Conservation (phyloP, 2,329 filamentous ascomycete species). For the Fusarium subtropicale region DNA sequence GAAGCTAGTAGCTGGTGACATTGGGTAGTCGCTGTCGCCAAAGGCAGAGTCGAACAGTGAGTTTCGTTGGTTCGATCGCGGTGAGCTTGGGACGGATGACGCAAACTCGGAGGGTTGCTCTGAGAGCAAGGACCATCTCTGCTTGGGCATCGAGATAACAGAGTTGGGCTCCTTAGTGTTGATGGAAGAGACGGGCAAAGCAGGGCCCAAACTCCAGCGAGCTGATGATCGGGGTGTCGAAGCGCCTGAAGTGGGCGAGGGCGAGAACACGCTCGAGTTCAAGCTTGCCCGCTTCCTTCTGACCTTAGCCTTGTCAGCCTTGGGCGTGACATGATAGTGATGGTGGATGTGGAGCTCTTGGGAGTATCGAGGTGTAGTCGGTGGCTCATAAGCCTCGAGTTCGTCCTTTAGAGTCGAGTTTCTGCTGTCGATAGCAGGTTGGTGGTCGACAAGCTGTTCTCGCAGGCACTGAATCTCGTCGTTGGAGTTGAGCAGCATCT, state of each 20-base stretch:
- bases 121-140: slow-evolving; percentile 69
- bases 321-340: slow-evolving; percentile 82
- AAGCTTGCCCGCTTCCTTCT: slow-evolving; percentile 79
- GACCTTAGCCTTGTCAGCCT: slow-evolving; percentile 69
- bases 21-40: slow-evolving; percentile 73
- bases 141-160: slow-evolving; percentile 56
- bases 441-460: slow-evolving; percentile 83
- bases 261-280: slow-evolving; percentile 71
- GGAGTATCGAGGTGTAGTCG: slow-evolving; percentile 55
- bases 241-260: slow-evolving; percentile 56
- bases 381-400: slow-evolving; percentile 64
- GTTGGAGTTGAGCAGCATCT: slow-evolving; percentile 91
- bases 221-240: slow-evolving; percentile 56
- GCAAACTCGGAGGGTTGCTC: slow-evolving; percentile 73
- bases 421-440: slow-evolving; percentile 67
- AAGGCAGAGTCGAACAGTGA: slow-evolving; percentile 82
- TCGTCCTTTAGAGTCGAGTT: slow-evolving; percentile 76
- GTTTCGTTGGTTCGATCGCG: slow-evolving; percentile 76
- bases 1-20: slow-evolving; percentile 82
- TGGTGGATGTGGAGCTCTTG: slow-evolving; percentile 93
- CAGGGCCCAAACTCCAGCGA: slow-evolving; percentile 55
- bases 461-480: slow-evolving; percentile 90
- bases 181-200: slow-evolving; percentile 57
- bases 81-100: slow-evolving; percentile 85
- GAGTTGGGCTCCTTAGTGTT: slow-evolving; percentile 63